phyloP scores from a whole-genome alignment of 2,329 filamentous ascomycete species.

The Myriosclerotinia curreyana region DNA sequence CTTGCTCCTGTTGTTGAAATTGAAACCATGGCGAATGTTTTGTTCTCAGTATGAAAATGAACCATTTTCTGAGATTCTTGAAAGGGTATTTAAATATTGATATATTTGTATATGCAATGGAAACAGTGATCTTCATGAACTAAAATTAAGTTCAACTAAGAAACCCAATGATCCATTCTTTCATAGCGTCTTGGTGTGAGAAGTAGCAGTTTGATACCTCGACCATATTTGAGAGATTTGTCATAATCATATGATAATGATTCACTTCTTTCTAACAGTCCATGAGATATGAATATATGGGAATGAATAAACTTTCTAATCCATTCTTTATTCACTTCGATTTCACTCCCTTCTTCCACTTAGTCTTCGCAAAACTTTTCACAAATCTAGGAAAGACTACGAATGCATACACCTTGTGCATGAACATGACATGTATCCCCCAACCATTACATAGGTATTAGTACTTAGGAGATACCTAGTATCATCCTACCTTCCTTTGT shows the following conservation, averaged over 20 bases:
- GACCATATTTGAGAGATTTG: conserved; percentile 8
- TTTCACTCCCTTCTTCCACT: background rate
- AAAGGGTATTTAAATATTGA: background rate
- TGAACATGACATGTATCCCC: conserved; percentile 1
- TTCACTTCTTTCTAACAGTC: background rate
- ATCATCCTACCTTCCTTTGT: conserved; percentile 6
- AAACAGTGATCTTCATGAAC: background rate
- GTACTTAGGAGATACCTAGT: conserved; percentile 13
- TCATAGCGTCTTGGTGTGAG: conserved; percentile 11
- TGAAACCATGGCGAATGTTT: conserved; percentile 16
- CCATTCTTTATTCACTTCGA: conserved; percentile 7
- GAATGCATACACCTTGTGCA: conserved; percentile 13
- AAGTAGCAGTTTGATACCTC: conserved; percentile 16
- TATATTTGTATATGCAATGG: background rate
- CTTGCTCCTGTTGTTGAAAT: conserved; percentile 13
- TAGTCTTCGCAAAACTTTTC: conserved; percentile 13
- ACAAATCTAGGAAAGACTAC: background rate
- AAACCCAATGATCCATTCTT: background rate
- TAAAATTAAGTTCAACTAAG: conserved; percentile 8
- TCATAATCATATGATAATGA: conserved; percentile 1
- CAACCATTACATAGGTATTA: background rate
- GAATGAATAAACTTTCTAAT: background rate
- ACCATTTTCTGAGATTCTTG: background rate
- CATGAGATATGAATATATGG: background rate
- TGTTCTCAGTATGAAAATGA: background rate